Conservation (phyloP, 129 eudicot species). For the Helichrysum umbraculigerum region DNA sequence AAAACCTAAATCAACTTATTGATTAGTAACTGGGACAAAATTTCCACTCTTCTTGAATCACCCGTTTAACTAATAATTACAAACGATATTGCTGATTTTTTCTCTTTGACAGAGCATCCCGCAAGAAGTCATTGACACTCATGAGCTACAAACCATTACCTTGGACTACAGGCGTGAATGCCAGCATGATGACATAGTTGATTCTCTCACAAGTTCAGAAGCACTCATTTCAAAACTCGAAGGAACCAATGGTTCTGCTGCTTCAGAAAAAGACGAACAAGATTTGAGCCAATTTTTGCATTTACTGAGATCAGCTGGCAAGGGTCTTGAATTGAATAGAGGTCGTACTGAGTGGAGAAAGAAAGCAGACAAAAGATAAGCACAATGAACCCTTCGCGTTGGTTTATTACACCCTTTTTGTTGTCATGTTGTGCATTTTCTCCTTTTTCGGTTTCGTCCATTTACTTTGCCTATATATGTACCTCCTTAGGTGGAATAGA, state of each 20-base stretch:
- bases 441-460: background rate
- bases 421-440: background rate
- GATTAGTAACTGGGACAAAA: background rate
- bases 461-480: too few species aligned
- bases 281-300: constrained; percentile 59
- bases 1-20: too few species aligned
- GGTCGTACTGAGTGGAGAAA: constrained; percentile 90
- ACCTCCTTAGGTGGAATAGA: constrained; percentile 15
- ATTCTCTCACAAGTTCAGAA: constrained; percentile 81
- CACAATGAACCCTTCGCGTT: background rate
- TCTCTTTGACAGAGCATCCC: constrained; percentile 70
- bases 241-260: constrained; percentile 57
- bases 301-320: constrained; percentile 61
- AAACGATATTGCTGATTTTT: background rate
- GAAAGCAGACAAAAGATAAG: constrained; percentile 52
- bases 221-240: constrained; percentile 27
- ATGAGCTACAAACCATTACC: constrained; percentile 84
- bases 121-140: constrained; percentile 78
- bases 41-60: background rate
- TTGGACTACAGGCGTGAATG: constrained; percentile 92
- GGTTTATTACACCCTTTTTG: background rate
- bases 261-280: constrained; percentile 33
- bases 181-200: constrained; percentile 80
- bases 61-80: background rate
- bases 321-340: constrained; percentile 74